Base-by-base conservation (phyloP, 805 yeast species). In the Yarrowia yakushimensis region DNA sequence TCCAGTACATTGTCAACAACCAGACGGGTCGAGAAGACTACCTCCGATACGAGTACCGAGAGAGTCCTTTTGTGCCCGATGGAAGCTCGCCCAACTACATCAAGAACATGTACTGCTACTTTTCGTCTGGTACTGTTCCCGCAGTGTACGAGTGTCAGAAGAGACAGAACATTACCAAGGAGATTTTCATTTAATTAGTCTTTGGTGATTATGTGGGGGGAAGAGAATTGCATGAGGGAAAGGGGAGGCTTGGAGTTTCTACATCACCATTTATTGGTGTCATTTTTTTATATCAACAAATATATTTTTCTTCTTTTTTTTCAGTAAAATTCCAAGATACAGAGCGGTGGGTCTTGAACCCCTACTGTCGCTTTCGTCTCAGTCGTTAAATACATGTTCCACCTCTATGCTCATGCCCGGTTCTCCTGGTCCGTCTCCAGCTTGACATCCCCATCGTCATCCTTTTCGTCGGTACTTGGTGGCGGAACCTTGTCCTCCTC, bases 61-160 rank as follows among this genome's bases (percentile, higher is more conserved):
- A 73, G 64, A 79, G 86, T 31, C 86, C 87, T n/a, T 76, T 72
- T 57, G 78, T 77, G 18, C 83, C 84, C 17, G 72, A 77, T 18
- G 84, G 88, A 72, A 66, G 68, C 9, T 69, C 66, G 50, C 67
- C 67, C 10, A 68, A 67, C 7, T 71, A 72, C 45, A 74, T 80
- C 64, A 67, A 67, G 7, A 71, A 69, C 52, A 72, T 75, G 63
- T 79, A 75, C 70, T 81, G 85, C 70, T 70, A 68, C 59, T 54
- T 71, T 12, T 67, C 73, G 5, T 65, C 69, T 9, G 67, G 69
- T 65, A 67, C 68, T 20, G 67, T 69, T 3, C 67, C 69, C 20
- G 69, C 69, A 34, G 71, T 67, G 7, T 62, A 64, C 50, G 48
- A 46, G 18, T 70, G 73, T 48, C 50, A 36, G 30, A 36, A 61